Evolutionary conservation across 352 stramenopile genomes (phyloP).

Genomic region (Paralagenidium karlingii): DNA sequence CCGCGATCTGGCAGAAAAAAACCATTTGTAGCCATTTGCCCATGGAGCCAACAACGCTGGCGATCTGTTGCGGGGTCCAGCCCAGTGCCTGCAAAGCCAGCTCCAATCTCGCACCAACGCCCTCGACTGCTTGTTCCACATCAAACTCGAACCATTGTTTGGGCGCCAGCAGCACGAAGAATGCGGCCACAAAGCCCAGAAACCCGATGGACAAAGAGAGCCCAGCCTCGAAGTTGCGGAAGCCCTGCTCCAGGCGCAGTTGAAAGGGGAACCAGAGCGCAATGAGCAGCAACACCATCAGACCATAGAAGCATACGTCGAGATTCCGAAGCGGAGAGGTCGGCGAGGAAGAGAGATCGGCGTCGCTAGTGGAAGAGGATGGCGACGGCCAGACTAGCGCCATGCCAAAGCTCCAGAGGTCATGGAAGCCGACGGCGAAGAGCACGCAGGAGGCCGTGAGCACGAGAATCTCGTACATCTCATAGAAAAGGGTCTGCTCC

Average conservation of each 20-base stretch:
- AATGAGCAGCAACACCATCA: constrained; percentile 48
- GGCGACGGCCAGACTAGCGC: too few species aligned
- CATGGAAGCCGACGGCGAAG: constrained; percentile 24
- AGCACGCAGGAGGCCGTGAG: constrained; percentile 45
- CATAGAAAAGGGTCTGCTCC: constrained; percentile 63
- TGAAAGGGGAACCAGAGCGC: constrained; percentile 64
- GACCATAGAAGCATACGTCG: constrained; percentile 53
- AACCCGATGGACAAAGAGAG: constrained; percentile 38
- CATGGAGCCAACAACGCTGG: constrained; percentile 19
- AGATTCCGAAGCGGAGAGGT: constrained; percentile 1
- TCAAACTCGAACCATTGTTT: constrained; percentile 54
- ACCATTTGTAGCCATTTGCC: constrained; percentile 10
- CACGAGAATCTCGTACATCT: constrained; percentile 76
- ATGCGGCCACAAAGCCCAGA: constrained; percentile 37
- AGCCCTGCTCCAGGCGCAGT: constrained; percentile 51
- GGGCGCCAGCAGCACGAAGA: constrained; percentile 48
- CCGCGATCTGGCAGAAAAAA: constrained; percentile 20
- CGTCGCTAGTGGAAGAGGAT: too few species aligned
- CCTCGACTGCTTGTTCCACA: constrained; percentile 26
- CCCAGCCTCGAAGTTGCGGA: constrained; percentile 41
- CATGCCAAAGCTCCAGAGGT: constrained; percentile 21
- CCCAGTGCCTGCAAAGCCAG: constrained; percentile 43
- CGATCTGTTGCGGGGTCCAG: too few species aligned
- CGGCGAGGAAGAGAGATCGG: constrained; percentile 8
- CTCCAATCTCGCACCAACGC: constrained; percentile 20